A percentile compares a stretch with the other conserved stretches of the same genome.
Evolutionary conservation across 2,329 filamentous ascomycete species (phyloP).

Genomic region (Pseudopyricularia cyperi): DNA sequence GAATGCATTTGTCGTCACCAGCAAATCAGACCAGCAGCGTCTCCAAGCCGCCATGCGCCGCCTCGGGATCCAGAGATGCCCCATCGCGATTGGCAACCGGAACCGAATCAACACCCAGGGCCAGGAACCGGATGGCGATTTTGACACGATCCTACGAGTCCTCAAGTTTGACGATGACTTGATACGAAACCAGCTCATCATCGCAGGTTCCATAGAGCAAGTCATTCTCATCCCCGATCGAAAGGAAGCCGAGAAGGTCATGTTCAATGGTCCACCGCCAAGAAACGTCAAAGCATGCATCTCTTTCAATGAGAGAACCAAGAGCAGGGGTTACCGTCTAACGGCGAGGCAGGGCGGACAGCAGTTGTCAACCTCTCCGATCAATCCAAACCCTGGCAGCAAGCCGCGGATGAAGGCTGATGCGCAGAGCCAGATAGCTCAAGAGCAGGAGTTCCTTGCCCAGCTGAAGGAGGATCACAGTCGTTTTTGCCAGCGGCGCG

Average conservation of each 20-base stretch:
- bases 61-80: constrained; percentile 31
- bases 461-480: constrained; percentile 43
- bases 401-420: constrained; percentile 70
- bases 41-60: constrained; percentile 53
- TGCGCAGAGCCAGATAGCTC: constrained; percentile 48
- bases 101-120: constrained; percentile 40
- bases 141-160: constrained; percentile 67
- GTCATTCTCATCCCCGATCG: constrained; percentile 62
- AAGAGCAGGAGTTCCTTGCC: constrained; percentile 34
- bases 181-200: constrained; percentile 71
- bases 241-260: constrained; percentile 51
- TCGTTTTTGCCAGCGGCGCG: constrained; percentile 25
- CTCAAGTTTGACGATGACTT: constrained; percentile 71
- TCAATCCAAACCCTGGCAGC: constrained; percentile 27
- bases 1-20: constrained; percentile 70
- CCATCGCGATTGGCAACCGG: constrained; percentile 52
- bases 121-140: constrained; percentile 61
- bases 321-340: constrained; percentile 47
- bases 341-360: constrained; percentile 24
- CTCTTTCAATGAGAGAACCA: constrained; percentile 48
- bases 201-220: constrained; percentile 73
- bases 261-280: constrained; percentile 49
- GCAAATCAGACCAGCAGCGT: constrained; percentile 59
- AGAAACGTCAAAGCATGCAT: constrained; percentile 64
- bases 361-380: constrained; percentile 19